Conservation (phyloP, 2,329 filamentous ascomycete species). For the Penicillium brevicompactum region DNA sequence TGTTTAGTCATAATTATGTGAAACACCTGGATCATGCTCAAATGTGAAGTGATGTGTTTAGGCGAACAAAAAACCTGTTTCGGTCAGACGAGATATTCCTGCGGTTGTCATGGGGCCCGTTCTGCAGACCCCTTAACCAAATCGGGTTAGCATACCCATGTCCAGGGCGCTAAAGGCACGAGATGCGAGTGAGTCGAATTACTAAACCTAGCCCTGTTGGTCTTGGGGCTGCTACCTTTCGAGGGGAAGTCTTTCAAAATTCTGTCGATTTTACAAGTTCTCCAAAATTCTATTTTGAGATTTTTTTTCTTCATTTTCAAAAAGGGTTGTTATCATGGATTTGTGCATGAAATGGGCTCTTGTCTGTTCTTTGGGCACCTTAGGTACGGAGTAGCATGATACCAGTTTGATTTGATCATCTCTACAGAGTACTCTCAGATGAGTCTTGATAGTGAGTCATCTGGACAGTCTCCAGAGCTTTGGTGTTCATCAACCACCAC, state of each 20-base stretch:
- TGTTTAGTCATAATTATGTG: no score
- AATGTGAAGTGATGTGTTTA: neutral
- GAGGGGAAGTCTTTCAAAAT: no score
- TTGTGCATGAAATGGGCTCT: neutral
- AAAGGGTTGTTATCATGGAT: neutral
- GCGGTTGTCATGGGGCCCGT: slow-evolving; percentile 2
- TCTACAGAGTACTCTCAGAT: slow-evolving; percentile 2
- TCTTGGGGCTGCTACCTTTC: no score
- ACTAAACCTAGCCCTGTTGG: no score
- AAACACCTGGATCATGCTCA: neutral
- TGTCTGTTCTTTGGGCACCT: neutral
- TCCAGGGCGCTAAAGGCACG: no score
- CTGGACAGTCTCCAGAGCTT: slow-evolving; percentile 5
- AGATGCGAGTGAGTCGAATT: no score
- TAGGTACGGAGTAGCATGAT: neutral
- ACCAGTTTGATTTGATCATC: slow-evolving; percentile 12
- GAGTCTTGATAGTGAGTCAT: slow-evolving; percentile 16
- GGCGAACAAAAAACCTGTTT: neutral
- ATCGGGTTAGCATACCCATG: neutral
- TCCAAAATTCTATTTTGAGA: neutral
- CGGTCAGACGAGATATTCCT: neutral
- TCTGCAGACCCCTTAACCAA: neutral
- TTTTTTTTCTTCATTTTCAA: neutral
- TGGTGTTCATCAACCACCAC: neutral
- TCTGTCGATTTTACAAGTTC: no score